These are phyloP conservation scores for Suillus spraguei DNA, from an alignment of 768 basidiomycete species.

Conservation along the genomic window DNA sequence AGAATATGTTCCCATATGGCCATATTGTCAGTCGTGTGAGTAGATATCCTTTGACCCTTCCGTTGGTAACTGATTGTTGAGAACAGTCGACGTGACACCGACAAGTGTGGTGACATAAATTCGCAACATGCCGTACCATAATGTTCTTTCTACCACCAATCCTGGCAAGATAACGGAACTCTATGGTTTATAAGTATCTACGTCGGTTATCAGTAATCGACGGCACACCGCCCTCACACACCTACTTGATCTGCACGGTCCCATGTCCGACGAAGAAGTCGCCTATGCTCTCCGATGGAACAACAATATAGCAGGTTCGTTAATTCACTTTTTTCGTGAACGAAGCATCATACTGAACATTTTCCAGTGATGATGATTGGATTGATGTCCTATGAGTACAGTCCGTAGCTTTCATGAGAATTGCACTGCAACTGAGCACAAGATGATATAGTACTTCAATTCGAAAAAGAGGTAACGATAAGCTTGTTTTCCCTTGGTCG, in stretches of 20 bases:
- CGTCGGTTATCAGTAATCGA: neutral
- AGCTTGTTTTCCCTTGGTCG: neutral
- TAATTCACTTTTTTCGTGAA: neutral
- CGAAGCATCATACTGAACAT: neutral
- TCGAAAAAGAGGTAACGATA: constrained; percentile 1
- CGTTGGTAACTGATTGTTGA: neutral
- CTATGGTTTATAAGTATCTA: neutral
- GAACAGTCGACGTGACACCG: neutral
- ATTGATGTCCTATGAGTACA: neutral
- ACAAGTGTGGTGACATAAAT: neutral
- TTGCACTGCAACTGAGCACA: neutral
- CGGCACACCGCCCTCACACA: neutral
- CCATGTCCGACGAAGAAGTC: constrained; percentile 3
- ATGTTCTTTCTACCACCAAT: neutral
- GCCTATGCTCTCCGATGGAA: constrained; percentile 2
- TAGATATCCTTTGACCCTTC: neutral
- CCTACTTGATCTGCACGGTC: neutral
- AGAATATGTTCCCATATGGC: neutral
- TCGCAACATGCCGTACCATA: neutral
- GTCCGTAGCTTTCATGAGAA: constrained; percentile 1
- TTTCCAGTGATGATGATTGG: neutral
- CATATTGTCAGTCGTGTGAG: constrained; percentile 2
- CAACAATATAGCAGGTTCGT: neutral
- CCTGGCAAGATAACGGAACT: neutral
- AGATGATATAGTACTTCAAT: neutral